Evolutionary conservation across 2,329 filamentous ascomycete species (phyloP), one percentile per base, ranked within the genome.

Genomic region (Calonectria pauciramosa): DNA sequence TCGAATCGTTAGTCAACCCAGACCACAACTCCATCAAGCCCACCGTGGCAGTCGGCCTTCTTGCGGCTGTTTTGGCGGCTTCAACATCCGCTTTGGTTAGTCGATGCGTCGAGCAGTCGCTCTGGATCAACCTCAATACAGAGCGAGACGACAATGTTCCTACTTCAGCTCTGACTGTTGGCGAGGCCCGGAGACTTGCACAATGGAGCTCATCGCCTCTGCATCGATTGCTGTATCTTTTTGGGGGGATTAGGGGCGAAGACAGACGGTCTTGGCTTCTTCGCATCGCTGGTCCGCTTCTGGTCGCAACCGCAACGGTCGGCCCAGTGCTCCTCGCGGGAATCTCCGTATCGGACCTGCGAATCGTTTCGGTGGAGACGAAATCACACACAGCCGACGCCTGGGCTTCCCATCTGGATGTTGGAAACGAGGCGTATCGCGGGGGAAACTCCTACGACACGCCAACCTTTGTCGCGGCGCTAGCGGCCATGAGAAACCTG

Each of bases 101-200:
- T 13, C 71, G 75, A 23, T 72, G 74, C 47, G 75, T 76, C 8
- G 75, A 77, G 32, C 71, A 76, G 4, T 76, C 74, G 4, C 74
- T 77, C 32, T 77, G 75, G 75, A 64, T 71, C 36, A 54, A 68
- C 20, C 65, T 77, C 28, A 49, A 67, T 23, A 60, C 69, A 2
- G 49, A 54, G 16, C 18, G 52, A 10, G 63, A 41, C 18, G 38
- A 65, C 18, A 11, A 18, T 3, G 23, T 36, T 18, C 34, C 38
- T 2, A 18, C 23, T 1, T 56, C 41, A 3, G n/a, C n/a, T 10
- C 38, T 77, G 6, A 70, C 70, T 4, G 66, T 76, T 11, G 66
- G 51, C 9, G 75, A 77, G n/a, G 49, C 65, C 4, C 49, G 69
- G 8, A 59, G 71, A 4, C 65, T 76, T 2, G 75, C 75, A 0